Evolutionary conservation across 2,329 filamentous ascomycete species (phyloP), one percentile per base, ranked within the genome.

Genomic region (Seiridium cupressi): DNA sequence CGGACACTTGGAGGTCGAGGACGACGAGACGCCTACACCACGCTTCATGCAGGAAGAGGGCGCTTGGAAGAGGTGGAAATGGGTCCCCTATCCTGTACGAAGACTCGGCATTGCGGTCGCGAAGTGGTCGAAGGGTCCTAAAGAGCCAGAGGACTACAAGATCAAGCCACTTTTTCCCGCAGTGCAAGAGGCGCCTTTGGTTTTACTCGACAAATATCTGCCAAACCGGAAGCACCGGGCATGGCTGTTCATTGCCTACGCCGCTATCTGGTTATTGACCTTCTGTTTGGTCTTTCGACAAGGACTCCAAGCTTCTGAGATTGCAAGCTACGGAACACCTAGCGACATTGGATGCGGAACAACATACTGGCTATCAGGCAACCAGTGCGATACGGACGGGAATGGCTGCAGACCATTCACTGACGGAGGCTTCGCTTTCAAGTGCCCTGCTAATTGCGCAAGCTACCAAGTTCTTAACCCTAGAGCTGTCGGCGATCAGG

Each of bases 371-470:
- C 81, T 78, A 7, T 72, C 86, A 44, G 88, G 86, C 40, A 93
- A 93, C 69, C 77, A 77, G 10, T 95, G 91, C 71, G 91, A 90
- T 0, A 69, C 94, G 11, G 87, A 94, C 65, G 91, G 91, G 5
- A 85, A 87, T 62, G 79, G 86, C 56, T 95, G 91, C 69, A 85
- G 90, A 7, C 91, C 91, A 0, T 95, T 95, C 69, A 84, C 83
- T 60, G 88, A 87, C 64, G 84, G 79, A 59, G 85, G 86, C 0
- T 87, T 92, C 66, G 81, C 90, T 0, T 95, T 95, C 70, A 82
- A 88, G 58, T 95, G 91, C 68, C 86, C 90, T 1, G 89, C 87
- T 13, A 88, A 87, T 67, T 95, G 91, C 72, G 83, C 82, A 49
- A 84, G 83, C 67, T 84, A 85, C 60, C 79, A 84, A 64, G 79